A percentile compares a stretch with the other conserved stretches of the same genome.
These are phyloP conservation scores for Amylocarpus encephaloides DNA, from an alignment of 2,329 filamentous ascomycete genomes.

Conservation along the genomic window DNA sequence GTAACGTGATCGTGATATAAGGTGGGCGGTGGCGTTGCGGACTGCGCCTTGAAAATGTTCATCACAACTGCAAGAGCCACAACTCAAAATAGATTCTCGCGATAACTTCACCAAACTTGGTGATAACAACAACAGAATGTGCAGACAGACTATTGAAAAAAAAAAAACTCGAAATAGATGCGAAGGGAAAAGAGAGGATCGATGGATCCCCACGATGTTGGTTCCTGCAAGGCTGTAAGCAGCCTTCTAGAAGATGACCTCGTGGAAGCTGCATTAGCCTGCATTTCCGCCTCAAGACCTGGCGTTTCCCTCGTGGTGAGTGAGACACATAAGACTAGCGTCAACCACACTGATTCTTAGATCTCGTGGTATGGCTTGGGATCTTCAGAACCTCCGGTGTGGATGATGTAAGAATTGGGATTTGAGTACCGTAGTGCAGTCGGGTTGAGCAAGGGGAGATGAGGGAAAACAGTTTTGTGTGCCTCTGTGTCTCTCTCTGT, in stretches of 20 bases:
- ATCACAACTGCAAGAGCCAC: conserved; percentile 1
- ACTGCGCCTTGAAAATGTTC: conserved; percentile 1
- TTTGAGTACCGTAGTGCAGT: too few species aligned
- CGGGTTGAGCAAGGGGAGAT: too few species aligned
- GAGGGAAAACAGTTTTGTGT: too few species aligned
- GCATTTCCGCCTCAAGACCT: not conserved
- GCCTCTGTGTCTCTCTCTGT: too few species aligned
- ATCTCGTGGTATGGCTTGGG: not conserved
- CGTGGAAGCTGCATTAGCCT: conserved; percentile 2
- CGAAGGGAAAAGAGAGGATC: not conserved
- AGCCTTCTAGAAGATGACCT: conserved; percentile 1
- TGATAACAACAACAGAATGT: not conserved
- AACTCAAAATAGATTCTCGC: conserved; percentile 2
- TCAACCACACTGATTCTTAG: not conserved
- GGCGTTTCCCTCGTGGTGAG: conserved; percentile 1
- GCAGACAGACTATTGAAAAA: conserved; percentile 5
- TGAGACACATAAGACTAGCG: not conserved
- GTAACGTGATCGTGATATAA: not conserved
- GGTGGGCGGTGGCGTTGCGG: conserved; percentile 1
- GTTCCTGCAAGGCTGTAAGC: conserved; percentile 4
- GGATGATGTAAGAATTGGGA: too few species aligned
- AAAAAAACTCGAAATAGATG: conserved; percentile 1
- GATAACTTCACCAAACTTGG: conserved; percentile 1
- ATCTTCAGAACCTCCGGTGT: too few species aligned
- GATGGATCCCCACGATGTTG: not conserved